phyloP scores from a whole-genome alignment of 2,329 filamentous ascomycete species.

The Fusarium vanettenii region DNA sequence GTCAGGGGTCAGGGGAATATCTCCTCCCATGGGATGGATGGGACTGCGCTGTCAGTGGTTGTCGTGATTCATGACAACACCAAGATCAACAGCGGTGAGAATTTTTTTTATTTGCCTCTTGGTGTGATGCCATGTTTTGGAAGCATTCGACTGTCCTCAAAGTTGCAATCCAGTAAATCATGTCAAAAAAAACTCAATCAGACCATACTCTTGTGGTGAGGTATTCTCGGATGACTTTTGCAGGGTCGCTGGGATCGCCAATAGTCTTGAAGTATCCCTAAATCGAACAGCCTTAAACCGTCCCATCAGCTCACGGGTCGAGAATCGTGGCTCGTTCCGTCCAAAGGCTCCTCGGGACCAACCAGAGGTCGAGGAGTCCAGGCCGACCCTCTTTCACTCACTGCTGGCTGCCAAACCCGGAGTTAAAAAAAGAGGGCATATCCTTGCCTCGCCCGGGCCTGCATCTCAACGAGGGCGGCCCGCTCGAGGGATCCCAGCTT shows the following conservation, averaged over 20 bases:
- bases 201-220: conserved; percentile 17
- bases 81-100: conserved; percentile 29
- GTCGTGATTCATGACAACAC: conserved; percentile 21
- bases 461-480: conserved; percentile 1
- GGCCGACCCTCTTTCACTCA: not conserved
- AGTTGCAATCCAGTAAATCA: no score
- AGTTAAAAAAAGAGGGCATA: not conserved
- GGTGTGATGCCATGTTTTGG: not conserved
- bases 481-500: conserved; percentile 23
- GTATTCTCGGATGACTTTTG: conserved; percentile 30
- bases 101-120: conserved; percentile 1
- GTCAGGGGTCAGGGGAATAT: conserved; percentile 26
- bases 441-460: not conserved
- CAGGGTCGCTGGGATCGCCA: conserved; percentile 8
- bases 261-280: conserved; percentile 1
- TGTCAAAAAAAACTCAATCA: conserved; percentile 12
- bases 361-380: not conserved
- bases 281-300: conserved; percentile 2
- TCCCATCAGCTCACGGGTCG: conserved; percentile 5
- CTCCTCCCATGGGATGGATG: conserved; percentile 24
- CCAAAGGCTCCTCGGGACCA: not conserved
- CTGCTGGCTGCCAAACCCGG: not conserved
- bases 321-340: conserved; percentile 4
- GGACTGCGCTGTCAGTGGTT: conserved; percentile 28
- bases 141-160: no score